Percentiles rank a stretch among this genome's conserved stretches.
phyloP scores from a whole-genome alignment of 306 rosid species.

The Quercus robur region DNA sequence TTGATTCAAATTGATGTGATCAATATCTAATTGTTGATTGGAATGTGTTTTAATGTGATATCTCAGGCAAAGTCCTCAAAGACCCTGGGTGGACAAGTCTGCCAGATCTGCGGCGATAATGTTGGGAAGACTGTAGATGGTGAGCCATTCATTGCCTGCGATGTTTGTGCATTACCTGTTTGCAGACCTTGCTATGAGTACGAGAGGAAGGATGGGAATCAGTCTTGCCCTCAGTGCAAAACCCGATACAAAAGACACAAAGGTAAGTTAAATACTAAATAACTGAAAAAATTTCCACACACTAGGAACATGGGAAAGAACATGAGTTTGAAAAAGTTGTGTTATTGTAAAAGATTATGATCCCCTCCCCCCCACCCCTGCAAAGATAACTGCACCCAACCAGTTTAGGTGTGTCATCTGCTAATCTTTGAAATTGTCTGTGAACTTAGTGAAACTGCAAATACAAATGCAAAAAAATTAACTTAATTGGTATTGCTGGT shows the following conservation, averaged over 20 bases:
- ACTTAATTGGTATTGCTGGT: background rate
- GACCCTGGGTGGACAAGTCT: constrained; percentile 54
- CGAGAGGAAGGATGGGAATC: constrained; percentile 96
- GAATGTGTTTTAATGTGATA: background rate
- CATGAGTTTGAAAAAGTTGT: background rate
- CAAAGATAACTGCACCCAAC: background rate
- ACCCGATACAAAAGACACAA: constrained; percentile 81
- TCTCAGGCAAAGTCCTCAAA: constrained; percentile 56
- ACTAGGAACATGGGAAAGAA: background rate
- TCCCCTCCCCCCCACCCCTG: too few relatives aligned
- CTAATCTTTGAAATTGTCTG: background rate
- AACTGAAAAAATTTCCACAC: background rate
- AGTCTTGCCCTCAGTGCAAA: constrained; percentile 96
- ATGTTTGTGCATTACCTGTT: constrained; percentile 84
- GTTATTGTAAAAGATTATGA: background rate
- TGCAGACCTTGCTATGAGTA: constrained; percentile 96
- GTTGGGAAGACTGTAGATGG: constrained; percentile 70
- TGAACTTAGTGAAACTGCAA: background rate
- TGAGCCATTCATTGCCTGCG: constrained; percentile 71
- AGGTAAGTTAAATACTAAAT: constrained; percentile 38
- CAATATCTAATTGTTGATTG: background rate
- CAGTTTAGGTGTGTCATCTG: background rate
- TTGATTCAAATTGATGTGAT: constrained; percentile 2
- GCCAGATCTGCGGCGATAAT: constrained; percentile 92
- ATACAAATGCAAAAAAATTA: background rate